Evolutionary conservation across 108 stramenopile species (phyloP), one percentile per base, ranked within the genome.

Genomic region (Nitzschia sp.): DNA sequence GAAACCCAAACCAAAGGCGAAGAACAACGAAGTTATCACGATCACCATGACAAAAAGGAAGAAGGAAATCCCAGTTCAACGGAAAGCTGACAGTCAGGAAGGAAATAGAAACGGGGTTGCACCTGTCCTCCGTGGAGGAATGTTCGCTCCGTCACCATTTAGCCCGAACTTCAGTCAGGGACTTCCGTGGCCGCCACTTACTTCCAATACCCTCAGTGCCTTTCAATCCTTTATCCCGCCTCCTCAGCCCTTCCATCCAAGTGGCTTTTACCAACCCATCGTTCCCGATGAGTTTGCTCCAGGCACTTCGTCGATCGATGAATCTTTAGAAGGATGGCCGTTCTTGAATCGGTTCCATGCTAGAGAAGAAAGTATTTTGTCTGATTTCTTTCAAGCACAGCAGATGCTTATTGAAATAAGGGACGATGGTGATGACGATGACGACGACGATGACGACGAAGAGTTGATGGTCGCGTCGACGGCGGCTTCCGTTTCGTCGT

Each of bases 401-500:
- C 49, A 66, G 26, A 17, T 24, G 13, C 35, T 19, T 29, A n/a
- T n/a, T n/a, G n/a, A n/a, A n/a, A n/a, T n/a, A n/a, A n/a, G n/a
- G n/a, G 33, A 38, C 1, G 48, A 59, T 21, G 23, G 26, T 3
- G 27, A 71, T 26, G 59, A 61, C 24, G 38, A 59, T 9, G 70
- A 60, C n/a, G 68, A 72, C 13, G 59, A 25, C 26, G 68, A 64
- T 32, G 69, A 70, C 46, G 74, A 71, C 51, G 74, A 75, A 19
- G 3, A 59, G 34, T 33, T 77, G 1, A 73, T 84, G 55, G 85
- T 76, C 25, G 84, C 89, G 9, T 93, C 91, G 30, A 93, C 91
- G 33, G 85, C 85, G 28, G 91, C 91, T 25, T 93, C 91, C 0
- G 70, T 93, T 36, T 87, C 89, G 30, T 93, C 91, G 15, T 93